phyloP scores from a whole-genome alignment of 2,329 filamentous ascomycete species.

The Dothistroma septosporum region DNA sequence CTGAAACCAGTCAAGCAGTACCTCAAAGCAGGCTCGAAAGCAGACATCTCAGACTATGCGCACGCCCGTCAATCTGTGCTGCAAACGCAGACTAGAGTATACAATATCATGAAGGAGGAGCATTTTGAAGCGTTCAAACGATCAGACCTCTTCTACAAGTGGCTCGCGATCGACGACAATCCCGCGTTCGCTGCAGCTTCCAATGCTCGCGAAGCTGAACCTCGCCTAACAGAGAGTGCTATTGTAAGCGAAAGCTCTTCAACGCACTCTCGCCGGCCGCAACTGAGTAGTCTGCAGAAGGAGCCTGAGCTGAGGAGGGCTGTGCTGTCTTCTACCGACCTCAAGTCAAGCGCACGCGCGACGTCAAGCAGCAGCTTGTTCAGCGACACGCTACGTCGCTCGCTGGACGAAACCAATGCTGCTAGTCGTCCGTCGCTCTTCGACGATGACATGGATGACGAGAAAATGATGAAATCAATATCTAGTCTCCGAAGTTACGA shows the following conservation, averaged over 20 bases:
- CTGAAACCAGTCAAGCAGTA: slow-evolving; percentile 71
- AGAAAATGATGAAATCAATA: slow-evolving; percentile 70
- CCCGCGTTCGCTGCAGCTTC: slow-evolving; percentile 32
- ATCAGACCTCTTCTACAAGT: slow-evolving; percentile 95
- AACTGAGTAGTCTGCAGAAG: slow-evolving; percentile 20
- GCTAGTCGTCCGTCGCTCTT: slow-evolving; percentile 53
- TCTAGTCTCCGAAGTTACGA: slow-evolving; percentile 79
- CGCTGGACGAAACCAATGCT: slow-evolving; percentile 62
- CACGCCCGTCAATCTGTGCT: slow-evolving; percentile 77
- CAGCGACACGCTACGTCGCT: slow-evolving; percentile 50
- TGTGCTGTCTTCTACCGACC: slow-evolving; percentile 58
- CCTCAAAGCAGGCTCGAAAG: slow-evolving; percentile 69
- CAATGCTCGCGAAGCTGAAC: slow-evolving; percentile 12
- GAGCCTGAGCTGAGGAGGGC: slow-evolving; percentile 54
- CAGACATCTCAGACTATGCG: slow-evolving; percentile 76
- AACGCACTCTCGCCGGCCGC: slow-evolving; percentile 22
- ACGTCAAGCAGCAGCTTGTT: slow-evolving; percentile 16
- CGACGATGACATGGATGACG: slow-evolving; percentile 73
- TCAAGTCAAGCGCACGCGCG: slow-evolving; percentile 40
- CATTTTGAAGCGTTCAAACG: slow-evolving; percentile 84
- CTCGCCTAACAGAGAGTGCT: slow-evolving; percentile 19
- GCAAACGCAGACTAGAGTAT: slow-evolving; percentile 72
- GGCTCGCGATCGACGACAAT: slow-evolving; percentile 76
- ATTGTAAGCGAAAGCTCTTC: slow-evolving; percentile 19
- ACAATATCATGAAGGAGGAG: slow-evolving; percentile 77